Evolutionary conservation across 345 rosid species (phyloP).

Genomic region (Atalantia buxifolia): DNA sequence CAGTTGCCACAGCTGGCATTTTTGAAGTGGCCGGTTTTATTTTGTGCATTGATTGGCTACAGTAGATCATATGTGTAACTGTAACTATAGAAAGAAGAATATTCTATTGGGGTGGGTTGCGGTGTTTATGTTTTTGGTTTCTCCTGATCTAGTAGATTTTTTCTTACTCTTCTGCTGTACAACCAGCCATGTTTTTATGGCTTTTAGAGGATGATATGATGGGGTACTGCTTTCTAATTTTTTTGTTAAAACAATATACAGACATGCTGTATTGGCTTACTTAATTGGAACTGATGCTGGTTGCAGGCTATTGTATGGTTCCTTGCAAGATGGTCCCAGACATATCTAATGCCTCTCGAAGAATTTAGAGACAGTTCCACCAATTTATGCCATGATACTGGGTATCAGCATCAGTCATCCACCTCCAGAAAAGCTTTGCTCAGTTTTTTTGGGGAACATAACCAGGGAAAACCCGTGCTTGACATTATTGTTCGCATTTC

Average conservation of each 20-base stretch:
- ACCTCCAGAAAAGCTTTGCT: constrained; percentile 55
- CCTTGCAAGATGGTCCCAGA: constrained; percentile 92
- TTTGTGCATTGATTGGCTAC: neutral
- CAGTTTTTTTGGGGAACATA: constrained; percentile 73
- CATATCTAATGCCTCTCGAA: constrained; percentile 77
- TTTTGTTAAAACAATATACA: neutral
- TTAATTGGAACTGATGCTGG: constrained; percentile 6
- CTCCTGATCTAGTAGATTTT: neutral
- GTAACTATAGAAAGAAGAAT: neutral
- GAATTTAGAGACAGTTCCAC: constrained; percentile 38
- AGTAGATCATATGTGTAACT: neutral
- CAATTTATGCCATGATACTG: constrained; percentile 39
- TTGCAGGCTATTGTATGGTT: constrained; percentile 95
- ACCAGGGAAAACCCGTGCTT: constrained; percentile 76
- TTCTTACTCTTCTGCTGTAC: neutral
- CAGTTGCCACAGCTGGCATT: neutral
- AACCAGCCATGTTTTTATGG: neutral
- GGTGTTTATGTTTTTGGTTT: neutral
- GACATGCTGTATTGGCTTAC: constrained; percentile 1
- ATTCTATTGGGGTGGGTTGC: neutral
- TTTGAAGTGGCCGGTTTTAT: neutral
- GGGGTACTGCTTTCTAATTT: neutral
- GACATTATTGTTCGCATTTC: constrained; percentile 77
- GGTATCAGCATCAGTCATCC: constrained; percentile 41
- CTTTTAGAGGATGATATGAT: neutral